Evolutionary conservation across 2,329 filamentous ascomycete species (phyloP), one percentile per base, ranked within the genome.

Genomic region (Lasiodiplodia sp.): DNA sequence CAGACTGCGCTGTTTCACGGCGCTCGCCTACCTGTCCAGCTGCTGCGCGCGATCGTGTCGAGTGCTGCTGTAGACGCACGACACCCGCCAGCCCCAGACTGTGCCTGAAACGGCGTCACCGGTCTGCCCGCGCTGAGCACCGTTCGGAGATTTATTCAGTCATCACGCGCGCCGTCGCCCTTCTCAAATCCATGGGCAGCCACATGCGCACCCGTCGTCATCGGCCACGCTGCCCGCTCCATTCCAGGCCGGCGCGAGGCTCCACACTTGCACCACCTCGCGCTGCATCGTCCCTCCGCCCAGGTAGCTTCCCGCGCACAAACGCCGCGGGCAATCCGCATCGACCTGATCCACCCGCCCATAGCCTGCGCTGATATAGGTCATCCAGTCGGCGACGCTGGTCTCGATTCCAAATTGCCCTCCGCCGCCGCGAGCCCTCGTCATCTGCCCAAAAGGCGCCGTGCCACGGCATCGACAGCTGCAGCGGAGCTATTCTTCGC

Each of bases 331-430:
- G 44, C 60, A 64, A 31, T 52, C 60, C 25, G 16, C 18, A 12
- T 23, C 38, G 57, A 47, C 31, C 57, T 23, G 40, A 64, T n/a
- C 60, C 60, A 38, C 44, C 18, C 18, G 60, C 8, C 60, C 60
- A 64, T 64, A 64, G 34, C 60, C n/a, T 34, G 47, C 31, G 60
- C 47, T 64, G 60, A 64, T 64, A 64, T 64, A 64, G 60, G 60
- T 64, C 60, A 51, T 63, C 44, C 44, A 63, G 58, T 63, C 58
- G 58, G 18, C 8, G 40, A n/a, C 28, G 11, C 40, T 11, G 47
- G 58, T 64, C 21, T 64, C 31, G 60, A 64, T 64, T 64, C 60
- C 60, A 51, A 64, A 64, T 64, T 64, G 60, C 60, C 47, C 31
- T 25, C 31, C 47, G 12, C 58, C 23, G 16, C 23, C 16, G 40